Evolutionary conservation across 2,329 filamentous ascomycete species (phyloP).

Genomic region (Penicillium occitanis): DNA sequence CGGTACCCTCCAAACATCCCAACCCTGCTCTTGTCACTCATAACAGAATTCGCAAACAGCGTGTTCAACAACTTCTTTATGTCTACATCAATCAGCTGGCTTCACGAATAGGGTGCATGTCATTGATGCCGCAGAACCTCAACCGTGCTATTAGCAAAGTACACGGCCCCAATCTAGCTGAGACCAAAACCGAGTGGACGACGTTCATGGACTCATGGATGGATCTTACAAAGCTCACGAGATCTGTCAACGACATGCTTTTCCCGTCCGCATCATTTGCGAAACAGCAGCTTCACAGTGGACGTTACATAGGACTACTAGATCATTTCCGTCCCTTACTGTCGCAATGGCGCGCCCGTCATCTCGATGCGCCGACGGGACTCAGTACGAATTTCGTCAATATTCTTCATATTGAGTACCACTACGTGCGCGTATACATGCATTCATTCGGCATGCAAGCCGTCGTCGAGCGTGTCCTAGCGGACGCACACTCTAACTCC

Average conservation of each 20-base stretch:
- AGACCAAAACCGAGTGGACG: slow-evolving; percentile 45
- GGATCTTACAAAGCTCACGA: slow-evolving; percentile 49
- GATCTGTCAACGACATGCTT: slow-evolving; percentile 55
- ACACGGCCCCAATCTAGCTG: background rate
- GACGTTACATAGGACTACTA: slow-evolving; percentile 53
- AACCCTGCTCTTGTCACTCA: slow-evolving; percentile 22
- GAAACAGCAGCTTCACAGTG: slow-evolving; percentile 31
- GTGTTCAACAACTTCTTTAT: slow-evolving; percentile 37
- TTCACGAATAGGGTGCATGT: slow-evolving; percentile 51
- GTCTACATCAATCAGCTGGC: slow-evolving; percentile 51
- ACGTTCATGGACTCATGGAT: slow-evolving; percentile 56
- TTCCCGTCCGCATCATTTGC: slow-evolving; percentile 40
- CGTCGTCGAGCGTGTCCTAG: slow-evolving; percentile 55
- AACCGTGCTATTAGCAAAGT: slow-evolving; percentile 39
- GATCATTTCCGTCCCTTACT: slow-evolving; percentile 42
- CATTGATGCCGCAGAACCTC: slow-evolving; percentile 49
- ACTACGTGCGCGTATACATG: slow-evolving; percentile 47
- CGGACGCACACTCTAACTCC: slow-evolving; percentile 26
- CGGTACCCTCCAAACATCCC: slow-evolving; percentile 23
- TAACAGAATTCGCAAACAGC: slow-evolving; percentile 29
- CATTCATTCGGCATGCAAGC: slow-evolving; percentile 56
- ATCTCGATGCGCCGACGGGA: slow-evolving; percentile 32
- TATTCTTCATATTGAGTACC: slow-evolving; percentile 55
- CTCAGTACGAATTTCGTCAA: slow-evolving; percentile 41
- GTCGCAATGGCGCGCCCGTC: slow-evolving; percentile 39